Percentiles rank a stretch among this genome's conserved stretches.
Conservation (phyloP, 192 early-diverging fungal species). For the Podila minutissima region DNA sequence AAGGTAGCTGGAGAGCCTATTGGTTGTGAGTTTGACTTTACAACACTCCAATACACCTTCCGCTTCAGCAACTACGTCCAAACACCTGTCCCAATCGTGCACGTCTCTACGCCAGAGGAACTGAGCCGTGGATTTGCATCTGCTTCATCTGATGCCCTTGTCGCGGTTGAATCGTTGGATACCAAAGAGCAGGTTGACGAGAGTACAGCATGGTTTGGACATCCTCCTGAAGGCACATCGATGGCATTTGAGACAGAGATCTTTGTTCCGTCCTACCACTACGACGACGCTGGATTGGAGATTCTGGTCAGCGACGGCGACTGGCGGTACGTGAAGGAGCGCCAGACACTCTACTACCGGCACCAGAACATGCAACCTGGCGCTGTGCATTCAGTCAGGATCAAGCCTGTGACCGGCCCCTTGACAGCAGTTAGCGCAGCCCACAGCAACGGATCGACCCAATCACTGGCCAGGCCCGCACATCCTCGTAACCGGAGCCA, state of each 20-base stretch:
- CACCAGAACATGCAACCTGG: constrained; percentile 44
- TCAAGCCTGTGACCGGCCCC: constrained; percentile 12
- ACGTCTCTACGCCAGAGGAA: constrained; percentile 6
- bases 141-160: constrained; percentile 4
- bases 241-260: constrained; percentile 68
- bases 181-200: background rate
- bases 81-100: constrained; percentile 35
- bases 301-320: constrained; percentile 75
- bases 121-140: background rate
- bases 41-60: constrained; percentile 68
- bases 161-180: background rate
- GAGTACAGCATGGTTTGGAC: constrained; percentile 20
- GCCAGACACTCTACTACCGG: constrained; percentile 74
- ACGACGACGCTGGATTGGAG: constrained; percentile 54
- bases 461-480: background rate
- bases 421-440: background rate
- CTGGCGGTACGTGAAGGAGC: constrained; percentile 72
- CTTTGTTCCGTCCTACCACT: constrained; percentile 82
- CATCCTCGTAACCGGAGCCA: background rate
- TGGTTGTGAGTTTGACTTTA: constrained; percentile 66
- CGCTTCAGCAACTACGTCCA: constrained; percentile 60
- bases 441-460: background rate
- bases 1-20: constrained; percentile 77
- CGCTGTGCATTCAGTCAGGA: constrained; percentile 36
- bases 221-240: constrained; percentile 23